A percentile compares a stretch with the other conserved stretches of the same genome.
Conservation (phyloP, 129 eudicot species). For the Helianthus tuberosus region DNA sequence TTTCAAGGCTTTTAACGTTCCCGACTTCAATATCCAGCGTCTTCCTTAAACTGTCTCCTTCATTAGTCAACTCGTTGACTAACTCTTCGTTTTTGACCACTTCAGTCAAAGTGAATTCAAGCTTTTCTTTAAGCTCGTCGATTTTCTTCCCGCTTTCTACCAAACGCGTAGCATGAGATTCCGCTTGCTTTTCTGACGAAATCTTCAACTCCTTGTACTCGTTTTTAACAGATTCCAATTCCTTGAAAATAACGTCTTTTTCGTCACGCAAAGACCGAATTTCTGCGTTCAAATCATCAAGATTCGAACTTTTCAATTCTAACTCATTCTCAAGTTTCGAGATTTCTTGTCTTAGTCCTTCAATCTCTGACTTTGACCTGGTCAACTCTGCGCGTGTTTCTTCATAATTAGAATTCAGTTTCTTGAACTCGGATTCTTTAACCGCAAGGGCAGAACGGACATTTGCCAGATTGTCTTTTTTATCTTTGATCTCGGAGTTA, state of each 20-base stretch:
- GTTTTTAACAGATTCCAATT: constrained; percentile 41
- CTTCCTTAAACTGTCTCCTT: constrained; percentile 56
- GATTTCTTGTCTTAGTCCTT: constrained; percentile 43
- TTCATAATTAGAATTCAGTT: constrained; percentile 47
- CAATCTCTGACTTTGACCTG: constrained; percentile 46
- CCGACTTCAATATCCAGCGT: constrained; percentile 46
- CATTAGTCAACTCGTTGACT: constrained; percentile 48
- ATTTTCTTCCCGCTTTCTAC: constrained; percentile 50
- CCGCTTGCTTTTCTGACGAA: constrained; percentile 49
- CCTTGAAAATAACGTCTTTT: constrained; percentile 40
- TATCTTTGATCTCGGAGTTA: constrained; percentile 59
- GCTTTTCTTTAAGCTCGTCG: constrained; percentile 56
- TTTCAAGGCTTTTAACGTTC: constrained; percentile 44
- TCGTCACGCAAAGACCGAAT: constrained; percentile 45
- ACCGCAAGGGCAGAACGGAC: constrained; percentile 49
- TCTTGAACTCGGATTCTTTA: constrained; percentile 57
- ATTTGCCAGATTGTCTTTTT: constrained; percentile 51
- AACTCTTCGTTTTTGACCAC: constrained; percentile 38
- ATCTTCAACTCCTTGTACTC: constrained; percentile 48
- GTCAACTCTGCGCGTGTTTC: constrained; percentile 49
- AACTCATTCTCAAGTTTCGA: constrained; percentile 51
- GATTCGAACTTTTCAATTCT: constrained; percentile 43
- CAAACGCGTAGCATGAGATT: constrained; percentile 67
- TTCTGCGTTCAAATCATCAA: constrained; percentile 50
- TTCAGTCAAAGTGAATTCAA: constrained; percentile 41